Conservation (phyloP, 2,329 filamentous ascomycete species). For the Ustulina deusta region DNA sequence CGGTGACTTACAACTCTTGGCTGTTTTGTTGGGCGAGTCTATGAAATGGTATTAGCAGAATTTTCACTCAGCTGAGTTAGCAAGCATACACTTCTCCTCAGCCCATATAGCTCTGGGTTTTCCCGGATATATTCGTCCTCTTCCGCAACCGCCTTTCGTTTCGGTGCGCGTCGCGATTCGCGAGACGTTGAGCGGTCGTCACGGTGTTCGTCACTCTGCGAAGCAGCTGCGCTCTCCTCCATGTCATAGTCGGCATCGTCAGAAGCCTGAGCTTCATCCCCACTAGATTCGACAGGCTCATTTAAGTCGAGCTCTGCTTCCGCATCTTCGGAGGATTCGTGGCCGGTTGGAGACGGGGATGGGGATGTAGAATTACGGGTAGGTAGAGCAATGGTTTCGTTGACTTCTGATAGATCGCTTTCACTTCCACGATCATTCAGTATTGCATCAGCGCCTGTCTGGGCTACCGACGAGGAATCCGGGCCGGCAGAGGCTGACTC, state of each 20-base stretch:
- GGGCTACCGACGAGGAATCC: slow-evolving; percentile 67
- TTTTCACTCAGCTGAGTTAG: slow-evolving; percentile 31
- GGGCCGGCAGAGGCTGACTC: slow-evolving; percentile 75
- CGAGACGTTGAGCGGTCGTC: slow-evolving; percentile 76
- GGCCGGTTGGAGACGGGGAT: slow-evolving; percentile 56
- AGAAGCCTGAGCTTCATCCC: slow-evolving; percentile 65
- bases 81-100: slow-evolving; percentile 85
- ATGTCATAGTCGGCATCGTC: slow-evolving; percentile 83
- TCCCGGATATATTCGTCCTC: slow-evolving; percentile 88
- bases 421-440: slow-evolving; percentile 67
- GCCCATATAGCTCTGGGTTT: slow-evolving; percentile 94
- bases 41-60: slow-evolving; percentile 51
- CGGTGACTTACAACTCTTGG: slow-evolving; percentile 65
- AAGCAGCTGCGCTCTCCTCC: slow-evolving; percentile 68
- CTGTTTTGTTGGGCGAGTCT: slow-evolving; percentile 69
- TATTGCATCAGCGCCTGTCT: slow-evolving; percentile 56
- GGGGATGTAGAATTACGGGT: slow-evolving; percentile 58
- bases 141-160: slow-evolving; percentile 76
- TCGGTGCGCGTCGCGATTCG: slow-evolving; percentile 75
- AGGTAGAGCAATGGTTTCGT: slow-evolving; percentile 65
- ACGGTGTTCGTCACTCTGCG: slow-evolving; percentile 59
- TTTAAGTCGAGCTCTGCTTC: slow-evolving; percentile 53
- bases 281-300: slow-evolving; percentile 57
- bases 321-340: slow-evolving; percentile 49
- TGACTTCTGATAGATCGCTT: slow-evolving; percentile 80